Conservation (phyloP, 2,329 filamentous ascomycete species). For the Fusarium sp. region DNA sequence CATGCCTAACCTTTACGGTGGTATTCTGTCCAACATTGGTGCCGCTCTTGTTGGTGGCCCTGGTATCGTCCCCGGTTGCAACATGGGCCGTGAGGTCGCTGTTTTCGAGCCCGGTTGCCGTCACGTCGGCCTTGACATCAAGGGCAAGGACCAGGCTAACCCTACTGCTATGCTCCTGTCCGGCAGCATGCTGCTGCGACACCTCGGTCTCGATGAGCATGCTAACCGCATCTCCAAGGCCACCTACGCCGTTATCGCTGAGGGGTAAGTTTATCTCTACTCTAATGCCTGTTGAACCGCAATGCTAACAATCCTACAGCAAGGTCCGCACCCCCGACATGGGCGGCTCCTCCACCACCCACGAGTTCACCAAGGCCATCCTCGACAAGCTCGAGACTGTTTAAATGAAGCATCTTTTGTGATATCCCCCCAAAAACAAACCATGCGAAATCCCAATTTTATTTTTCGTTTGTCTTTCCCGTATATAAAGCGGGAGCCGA, state of each 20-base stretch:
- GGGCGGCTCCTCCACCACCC: conserved; percentile 89
- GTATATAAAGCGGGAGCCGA: conserved; percentile 2
- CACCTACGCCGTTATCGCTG: conserved; percentile 80
- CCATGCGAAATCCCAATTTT: conserved; percentile 26
- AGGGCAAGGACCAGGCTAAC: conserved; percentile 99
- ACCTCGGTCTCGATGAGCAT: conserved; percentile 97
- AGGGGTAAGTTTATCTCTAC: conserved; percentile 72
- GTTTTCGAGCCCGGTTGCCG: conserved; percentile 99
- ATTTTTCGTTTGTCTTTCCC: conserved; percentile 32
- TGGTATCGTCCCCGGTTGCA: conserved; percentile 97
- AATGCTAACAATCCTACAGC: conserved; percentile 65
- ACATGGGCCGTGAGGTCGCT: conserved; percentile 98
- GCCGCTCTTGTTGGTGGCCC: conserved; percentile 96
- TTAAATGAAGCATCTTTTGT: conserved; percentile 57
- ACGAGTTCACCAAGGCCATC: conserved; percentile 95
- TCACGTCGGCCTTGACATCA: conserved; percentile 99
- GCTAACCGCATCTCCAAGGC: conserved; percentile 98
- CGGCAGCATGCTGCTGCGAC: conserved; percentile 95
- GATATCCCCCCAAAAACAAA: conserved; percentile 41
- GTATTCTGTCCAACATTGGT: conserved; percentile 98
- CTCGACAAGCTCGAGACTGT: conserved; percentile 92
- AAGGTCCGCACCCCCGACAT: conserved; percentile 93
- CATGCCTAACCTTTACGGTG: conserved; percentile 99
- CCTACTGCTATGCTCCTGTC: conserved; percentile 95
- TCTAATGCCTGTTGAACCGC: background rate